These are phyloP conservation scores for Coemansia sp. DNA, from an alignment of 192 early-diverging fungal species.

Conservation along the genomic window DNA sequence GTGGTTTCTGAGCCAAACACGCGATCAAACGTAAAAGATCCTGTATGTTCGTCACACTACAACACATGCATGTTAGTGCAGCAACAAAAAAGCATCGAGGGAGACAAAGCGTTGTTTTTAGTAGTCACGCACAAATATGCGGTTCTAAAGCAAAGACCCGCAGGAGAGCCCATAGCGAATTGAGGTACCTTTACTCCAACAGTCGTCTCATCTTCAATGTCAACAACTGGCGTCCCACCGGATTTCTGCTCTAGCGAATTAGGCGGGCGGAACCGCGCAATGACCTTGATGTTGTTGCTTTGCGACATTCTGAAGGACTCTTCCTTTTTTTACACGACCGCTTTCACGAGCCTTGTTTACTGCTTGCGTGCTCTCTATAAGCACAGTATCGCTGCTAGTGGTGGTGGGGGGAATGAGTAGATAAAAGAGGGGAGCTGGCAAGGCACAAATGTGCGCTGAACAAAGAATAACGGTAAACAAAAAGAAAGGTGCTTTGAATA, in stretches of 20 bases:
- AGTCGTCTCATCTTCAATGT: conserved; percentile 68
- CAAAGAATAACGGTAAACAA: not conserved
- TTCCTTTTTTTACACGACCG: not conserved
- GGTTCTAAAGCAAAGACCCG: not conserved
- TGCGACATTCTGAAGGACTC: conserved; percentile 53
- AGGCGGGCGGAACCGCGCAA: conserved; percentile 96
- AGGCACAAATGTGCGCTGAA: conserved; percentile 8
- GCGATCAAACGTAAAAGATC: conserved; percentile 85
- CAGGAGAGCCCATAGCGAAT: not conserved
- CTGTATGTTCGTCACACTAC: conserved; percentile 64
- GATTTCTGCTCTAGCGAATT: conserved; percentile 89
- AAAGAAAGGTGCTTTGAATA: not conserved
- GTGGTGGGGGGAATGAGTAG: not conserved
- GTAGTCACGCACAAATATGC: not conserved
- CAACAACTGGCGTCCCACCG: conserved; percentile 84
- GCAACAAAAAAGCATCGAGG: conserved; percentile 20
- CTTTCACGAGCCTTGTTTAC: not conserved
- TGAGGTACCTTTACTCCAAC: conserved; percentile 40
- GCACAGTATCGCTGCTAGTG: not conserved
- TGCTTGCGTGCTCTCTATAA: not conserved
- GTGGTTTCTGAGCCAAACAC: conserved; percentile 84
- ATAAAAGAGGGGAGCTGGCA: not conserved
- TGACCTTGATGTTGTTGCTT: conserved; percentile 91
- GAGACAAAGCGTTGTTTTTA: conserved; percentile 13
- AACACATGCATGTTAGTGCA: conserved; percentile 21